Base-by-base conservation (phyloP, 169 alveolate species). In the Eimeria necatrix region DNA sequence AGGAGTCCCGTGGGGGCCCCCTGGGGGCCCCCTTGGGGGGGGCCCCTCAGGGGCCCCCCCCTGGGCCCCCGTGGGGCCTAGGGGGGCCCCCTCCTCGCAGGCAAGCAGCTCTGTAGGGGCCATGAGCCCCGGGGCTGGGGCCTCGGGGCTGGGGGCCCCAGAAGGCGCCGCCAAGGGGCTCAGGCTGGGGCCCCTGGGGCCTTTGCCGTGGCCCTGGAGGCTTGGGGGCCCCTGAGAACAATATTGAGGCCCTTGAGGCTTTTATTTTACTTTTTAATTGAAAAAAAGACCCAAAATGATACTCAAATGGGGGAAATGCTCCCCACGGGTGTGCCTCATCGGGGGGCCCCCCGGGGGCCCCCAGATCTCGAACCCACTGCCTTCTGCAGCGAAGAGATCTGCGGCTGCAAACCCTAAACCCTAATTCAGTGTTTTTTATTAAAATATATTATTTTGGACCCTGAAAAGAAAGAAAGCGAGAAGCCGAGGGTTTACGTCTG, bases 181-280 rank as follows among this genome's bases (percentile, higher is more conserved):
- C 68, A 12, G 61, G 20, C 26, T 14, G 60, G 85, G 85, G 60
- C 85, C 85, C 85, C 59, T 12, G 59, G 85, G 85, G 85, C 60
- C 59, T n/a, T 14, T 49, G 52, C 7, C 52, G 52, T 9, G 52
- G 18, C 18, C 22, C 56, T 4, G 83, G 12, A 32, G 22, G 12
- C 9, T 16, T 71, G 56, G 8, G 3, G 74, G n/a, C 51, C 81
- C 46, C 51, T 16, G n/a, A 41, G 59, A 64, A 14, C 46, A 64
- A 2, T n/a, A 48, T 48, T 64, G 76, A 8, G 3, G 76, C 8
- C 24, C 76, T 12, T 6, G 22, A 32, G 59, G n/a, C 84, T 26
- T 73, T 10, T 3, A 5, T 2, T 49, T 10, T 26, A 26, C 8
- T 4, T 24, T 24, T 10, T 7, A 73, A 46, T 8, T 24, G 24